phyloP scores from a whole-genome alignment of 2,329 filamentous ascomycete species.

The Corniculantispora saksenae region DNA sequence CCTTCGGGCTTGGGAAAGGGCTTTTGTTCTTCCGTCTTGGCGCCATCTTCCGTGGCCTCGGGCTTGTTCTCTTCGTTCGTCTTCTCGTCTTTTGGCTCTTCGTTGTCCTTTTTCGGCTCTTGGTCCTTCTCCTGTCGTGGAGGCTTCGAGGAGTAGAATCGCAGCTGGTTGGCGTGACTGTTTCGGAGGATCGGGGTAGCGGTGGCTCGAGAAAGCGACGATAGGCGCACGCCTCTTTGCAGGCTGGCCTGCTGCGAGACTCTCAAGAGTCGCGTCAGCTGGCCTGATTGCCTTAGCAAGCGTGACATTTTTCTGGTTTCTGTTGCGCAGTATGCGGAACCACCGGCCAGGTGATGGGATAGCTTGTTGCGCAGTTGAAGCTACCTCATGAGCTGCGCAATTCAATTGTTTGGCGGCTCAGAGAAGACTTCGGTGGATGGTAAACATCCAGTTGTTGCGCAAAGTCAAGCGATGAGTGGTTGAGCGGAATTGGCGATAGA shows the following conservation, averaged over 20 bases:
- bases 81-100: conserved; percentile 26
- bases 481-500: conserved; percentile 14
- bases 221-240: conserved; percentile 44
- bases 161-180: conserved; percentile 34
- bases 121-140: conserved; percentile 41
- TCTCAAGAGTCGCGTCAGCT: conserved; percentile 63
- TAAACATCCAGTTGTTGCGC: conserved; percentile 3
- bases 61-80: conserved; percentile 24
- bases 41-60: conserved; percentile 23
- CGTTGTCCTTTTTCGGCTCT: conserved; percentile 27
- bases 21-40: conserved; percentile 27
- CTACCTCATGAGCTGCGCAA: conserved; percentile 37
- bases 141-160: conserved; percentile 41
- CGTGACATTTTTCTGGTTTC: conserved; percentile 58
- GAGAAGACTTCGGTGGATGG: not conserved
- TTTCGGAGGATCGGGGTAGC: conserved; percentile 37
- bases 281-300: conserved; percentile 65
- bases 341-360: conserved; percentile 32
- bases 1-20: conserved; percentile 43
- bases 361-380: conserved; percentile 23
- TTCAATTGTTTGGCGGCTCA: conserved; percentile 23
- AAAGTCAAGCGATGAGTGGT: not conserved
- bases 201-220: conserved; percentile 35
- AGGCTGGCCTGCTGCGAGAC: conserved; percentile 54
- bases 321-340: conserved; percentile 36